Percentiles rank a stretch among this genome's conserved stretches.
These are phyloP conservation scores for Amauroascus verrucosus DNA, from an alignment of 2,329 filamentous ascomycete species.

Conservation along the genomic window DNA sequence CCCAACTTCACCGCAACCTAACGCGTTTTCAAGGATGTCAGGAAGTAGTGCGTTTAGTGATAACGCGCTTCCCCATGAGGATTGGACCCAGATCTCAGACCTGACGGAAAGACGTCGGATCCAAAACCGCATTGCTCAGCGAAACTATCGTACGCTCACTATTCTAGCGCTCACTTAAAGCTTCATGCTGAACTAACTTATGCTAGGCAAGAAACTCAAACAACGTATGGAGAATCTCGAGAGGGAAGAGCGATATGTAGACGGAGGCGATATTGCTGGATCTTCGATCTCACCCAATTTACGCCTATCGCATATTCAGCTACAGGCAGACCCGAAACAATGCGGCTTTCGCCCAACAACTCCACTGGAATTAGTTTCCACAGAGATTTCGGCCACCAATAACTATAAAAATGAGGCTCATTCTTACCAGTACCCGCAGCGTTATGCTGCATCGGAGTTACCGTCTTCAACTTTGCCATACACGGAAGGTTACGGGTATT, in stretches of 20 bases:
- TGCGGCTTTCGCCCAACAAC: background rate
- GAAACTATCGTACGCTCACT: constrained; percentile 71
- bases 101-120: constrained; percentile 87
- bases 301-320: background rate
- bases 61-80: constrained; percentile 89
- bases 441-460: constrained; percentile 43
- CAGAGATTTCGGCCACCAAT: background rate
- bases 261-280: constrained; percentile 26
- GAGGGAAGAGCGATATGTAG: constrained; percentile 49
- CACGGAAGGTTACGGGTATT: constrained; percentile 34
- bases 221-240: constrained; percentile 56
- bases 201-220: constrained; percentile 55
- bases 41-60: constrained; percentile 92
- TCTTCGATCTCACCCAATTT: background rate
- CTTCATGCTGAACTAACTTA: background rate
- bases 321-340: background rate
- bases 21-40: constrained; percentile 51
- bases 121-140: constrained; percentile 94
- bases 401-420: background rate
- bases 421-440: background rate
- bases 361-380: background rate
- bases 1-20: constrained; percentile 9
- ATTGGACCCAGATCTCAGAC: constrained; percentile 99
- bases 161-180: background rate
- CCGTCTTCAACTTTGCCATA: constrained; percentile 39